Evolutionary conservation across 805 yeast genomes (phyloP).

Genomic region (Metschnikowia aberdeeniae): DNA sequence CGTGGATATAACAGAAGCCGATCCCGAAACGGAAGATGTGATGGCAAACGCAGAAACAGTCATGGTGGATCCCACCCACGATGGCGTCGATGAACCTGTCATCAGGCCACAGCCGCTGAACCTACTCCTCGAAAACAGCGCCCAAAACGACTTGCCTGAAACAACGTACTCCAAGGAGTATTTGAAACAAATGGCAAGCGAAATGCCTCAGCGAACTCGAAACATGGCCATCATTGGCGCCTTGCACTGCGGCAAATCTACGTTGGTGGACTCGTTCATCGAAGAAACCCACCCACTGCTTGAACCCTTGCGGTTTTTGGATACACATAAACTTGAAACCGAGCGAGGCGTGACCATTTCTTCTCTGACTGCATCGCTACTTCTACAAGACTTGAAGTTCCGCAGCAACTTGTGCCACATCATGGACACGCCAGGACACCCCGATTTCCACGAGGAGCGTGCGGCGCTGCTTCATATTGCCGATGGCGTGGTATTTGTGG

Average conservation of each 20-base stretch:
- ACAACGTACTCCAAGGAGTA: slow-evolving; percentile 61
- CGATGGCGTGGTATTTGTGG: slow-evolving; percentile 65
- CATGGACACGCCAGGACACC: slow-evolving; percentile 91
- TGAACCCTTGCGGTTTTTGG: slow-evolving; percentile 58
- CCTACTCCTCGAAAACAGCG: slow-evolving; percentile 38
- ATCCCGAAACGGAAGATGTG: neutral
- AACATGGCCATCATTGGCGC: slow-evolving; percentile 80
- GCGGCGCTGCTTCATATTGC: slow-evolving; percentile 51
- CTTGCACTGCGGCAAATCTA: slow-evolving; percentile 81
- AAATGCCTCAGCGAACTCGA: slow-evolving; percentile 60
- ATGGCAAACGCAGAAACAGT: slow-evolving; percentile 12
- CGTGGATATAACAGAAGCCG: neutral
- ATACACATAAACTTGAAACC: slow-evolving; percentile 64
- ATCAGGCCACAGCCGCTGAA: slow-evolving; percentile 47
- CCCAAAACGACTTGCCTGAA: slow-evolving; percentile 45
- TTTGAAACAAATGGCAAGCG: slow-evolving; percentile 43
- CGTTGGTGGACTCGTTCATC: slow-evolving; percentile 65
- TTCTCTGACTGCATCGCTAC: slow-evolving; percentile 55
- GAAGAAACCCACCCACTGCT: slow-evolving; percentile 52
- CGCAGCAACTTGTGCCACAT: slow-evolving; percentile 60
- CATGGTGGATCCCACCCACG: slow-evolving; percentile 14
- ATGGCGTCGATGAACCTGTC: slow-evolving; percentile 51
- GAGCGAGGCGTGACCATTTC: slow-evolving; percentile 69
- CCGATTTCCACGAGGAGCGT: slow-evolving; percentile 74
- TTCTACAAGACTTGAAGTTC: slow-evolving; percentile 48